phyloP scores from a whole-genome alignment of 1,139 yeast species.

The Taphrina pruni region DNA sequence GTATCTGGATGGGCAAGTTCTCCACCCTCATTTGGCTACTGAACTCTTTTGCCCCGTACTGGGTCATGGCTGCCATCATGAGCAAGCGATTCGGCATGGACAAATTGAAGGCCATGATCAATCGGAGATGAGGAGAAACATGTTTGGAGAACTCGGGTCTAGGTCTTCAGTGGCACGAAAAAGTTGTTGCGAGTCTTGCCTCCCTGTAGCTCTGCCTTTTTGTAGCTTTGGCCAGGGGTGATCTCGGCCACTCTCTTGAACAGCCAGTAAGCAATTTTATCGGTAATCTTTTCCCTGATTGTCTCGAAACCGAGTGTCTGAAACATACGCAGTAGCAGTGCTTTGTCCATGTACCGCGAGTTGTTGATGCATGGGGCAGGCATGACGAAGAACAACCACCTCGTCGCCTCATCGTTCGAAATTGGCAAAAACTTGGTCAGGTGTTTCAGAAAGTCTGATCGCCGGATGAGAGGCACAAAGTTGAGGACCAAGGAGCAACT shows the following conservation, averaged over 20 bases:
- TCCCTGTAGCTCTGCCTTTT: slow-evolving; percentile 32
- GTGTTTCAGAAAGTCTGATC: slow-evolving; percentile 79
- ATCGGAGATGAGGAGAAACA: neutral
- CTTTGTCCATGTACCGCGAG: slow-evolving; percentile 73
- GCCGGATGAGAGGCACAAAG: slow-evolving; percentile 74
- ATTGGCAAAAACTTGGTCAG: slow-evolving; percentile 63
- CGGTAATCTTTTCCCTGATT: slow-evolving; percentile 62
- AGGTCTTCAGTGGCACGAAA: slow-evolving; percentile 30
- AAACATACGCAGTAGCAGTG: slow-evolving; percentile 59
- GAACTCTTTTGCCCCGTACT: slow-evolving; percentile 34
- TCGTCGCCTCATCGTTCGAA: slow-evolving; percentile 40
- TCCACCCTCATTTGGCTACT: slow-evolving; percentile 28
- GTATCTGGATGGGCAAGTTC: slow-evolving; percentile 37
- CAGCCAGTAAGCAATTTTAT: slow-evolving; percentile 80
- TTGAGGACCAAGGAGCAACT: slow-evolving; percentile 87
- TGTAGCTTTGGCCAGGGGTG: slow-evolving; percentile 27
- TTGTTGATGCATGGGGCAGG: slow-evolving; percentile 86
- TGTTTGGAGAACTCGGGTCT: neutral
- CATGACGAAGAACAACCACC: slow-evolving; percentile 71
- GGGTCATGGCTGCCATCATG: slow-evolving; percentile 34
- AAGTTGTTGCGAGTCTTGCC: slow-evolving; percentile 42
- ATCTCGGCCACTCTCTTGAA: slow-evolving; percentile 55
- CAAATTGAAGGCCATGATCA: slow-evolving; percentile 17
- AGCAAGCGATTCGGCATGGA: slow-evolving; percentile 34
- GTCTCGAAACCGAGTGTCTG: slow-evolving; percentile 63